Base-by-base conservation (phyloP, 495 filamentous ascomycete genomes). In the Lasiosphaeriaceae sp. region DNA sequence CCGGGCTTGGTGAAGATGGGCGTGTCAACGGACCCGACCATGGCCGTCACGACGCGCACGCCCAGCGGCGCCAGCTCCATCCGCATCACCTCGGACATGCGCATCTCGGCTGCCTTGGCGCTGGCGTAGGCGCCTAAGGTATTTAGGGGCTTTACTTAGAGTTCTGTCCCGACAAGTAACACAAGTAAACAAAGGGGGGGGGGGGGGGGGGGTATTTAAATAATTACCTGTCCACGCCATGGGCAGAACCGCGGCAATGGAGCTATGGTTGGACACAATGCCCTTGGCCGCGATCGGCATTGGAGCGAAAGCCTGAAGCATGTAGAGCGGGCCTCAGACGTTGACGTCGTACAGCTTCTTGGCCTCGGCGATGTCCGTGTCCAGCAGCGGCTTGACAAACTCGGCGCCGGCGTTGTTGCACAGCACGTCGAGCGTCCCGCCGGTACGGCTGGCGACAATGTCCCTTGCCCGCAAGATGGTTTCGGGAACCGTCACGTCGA, bases 391-490 rank as follows among this genome's bases (percentile, higher is more conserved):
- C 61, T 73, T 71, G 57, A 64, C 55, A 19, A 72, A 71, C 24
- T 65, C 65, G 17, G 60, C 49, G 8, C 77, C 81, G 34, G 81
- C 80, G 54, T 84, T 84, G 58, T 85, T 85, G 41, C 84, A 63
- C 17, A 86, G 66, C 20, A 78, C 66, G 47, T 81, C 74, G 4
- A 86, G 71, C 17, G 48, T 66, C n/a, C 72, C 68, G 16, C 59
- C 70, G 0, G 73, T 77, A 9, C 54, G 20, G 29, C 61, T 48
- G 9, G 16, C 20, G 16, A 49, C 52, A 17, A 7, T 35, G 5
- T 70, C 64, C 8, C 74, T 69, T 5, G 74, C 71, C 6, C 57
- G 31, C 23, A 54, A 48, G 55, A 83, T 79, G 1, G 74, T 76
- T 7, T 62, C 57, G 2, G 56, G 57, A 9, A 66, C 70, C 2